Conservation (phyloP, 495 filamentous ascomycete species). For the Rhypophila decipiens region DNA sequence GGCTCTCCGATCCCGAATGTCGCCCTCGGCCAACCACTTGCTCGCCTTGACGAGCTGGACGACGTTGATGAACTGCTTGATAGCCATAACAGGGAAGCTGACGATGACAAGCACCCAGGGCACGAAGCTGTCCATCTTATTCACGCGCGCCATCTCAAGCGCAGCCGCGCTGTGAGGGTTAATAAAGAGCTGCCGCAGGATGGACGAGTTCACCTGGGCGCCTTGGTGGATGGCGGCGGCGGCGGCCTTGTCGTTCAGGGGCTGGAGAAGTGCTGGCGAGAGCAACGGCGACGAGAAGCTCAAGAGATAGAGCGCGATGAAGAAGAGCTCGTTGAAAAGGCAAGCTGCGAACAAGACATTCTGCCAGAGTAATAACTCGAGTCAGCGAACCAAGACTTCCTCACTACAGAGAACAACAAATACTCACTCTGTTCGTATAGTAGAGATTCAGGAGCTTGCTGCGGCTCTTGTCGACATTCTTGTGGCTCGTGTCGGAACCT, state of each 20-base stretch:
- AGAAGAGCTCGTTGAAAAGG: slow-evolving; percentile 87
- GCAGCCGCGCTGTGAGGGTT: slow-evolving; percentile 87
- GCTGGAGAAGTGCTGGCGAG: slow-evolving; percentile 68
- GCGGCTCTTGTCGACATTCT: slow-evolving; percentile 77
- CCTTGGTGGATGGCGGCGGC: slow-evolving; percentile 54
- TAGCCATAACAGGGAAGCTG: slow-evolving; percentile 76
- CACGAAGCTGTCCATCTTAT: slow-evolving; percentile 80
- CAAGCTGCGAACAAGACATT: slow-evolving; percentile 88
- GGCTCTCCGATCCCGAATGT: slow-evolving; percentile 51
- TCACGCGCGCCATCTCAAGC: slow-evolving; percentile 81
- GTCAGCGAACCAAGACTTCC: too few species aligned
- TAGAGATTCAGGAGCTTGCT: slow-evolving; percentile 85
- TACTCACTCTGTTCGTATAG: slow-evolving; percentile 89
- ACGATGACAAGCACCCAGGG: slow-evolving; percentile 87
- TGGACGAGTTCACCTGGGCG: slow-evolving; percentile 56
- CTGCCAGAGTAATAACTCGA: slow-evolving; percentile 47
- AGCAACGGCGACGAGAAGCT: slow-evolving; percentile 87
- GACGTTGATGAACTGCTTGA: slow-evolving; percentile 91
- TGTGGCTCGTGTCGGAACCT: slow-evolving; percentile 73
- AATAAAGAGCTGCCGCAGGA: slow-evolving; percentile 61
- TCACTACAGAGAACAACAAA: too few species aligned
- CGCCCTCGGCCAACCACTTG: slow-evolving; percentile 86
- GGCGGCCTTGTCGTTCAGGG: slow-evolving; percentile 37
- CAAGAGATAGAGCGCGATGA: slow-evolving; percentile 94
- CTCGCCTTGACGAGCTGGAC: slow-evolving; percentile 92